These are phyloP conservation scores for Fraxinus americana DNA, from an alignment of 257 asterid species.

Conservation along the genomic window DNA sequence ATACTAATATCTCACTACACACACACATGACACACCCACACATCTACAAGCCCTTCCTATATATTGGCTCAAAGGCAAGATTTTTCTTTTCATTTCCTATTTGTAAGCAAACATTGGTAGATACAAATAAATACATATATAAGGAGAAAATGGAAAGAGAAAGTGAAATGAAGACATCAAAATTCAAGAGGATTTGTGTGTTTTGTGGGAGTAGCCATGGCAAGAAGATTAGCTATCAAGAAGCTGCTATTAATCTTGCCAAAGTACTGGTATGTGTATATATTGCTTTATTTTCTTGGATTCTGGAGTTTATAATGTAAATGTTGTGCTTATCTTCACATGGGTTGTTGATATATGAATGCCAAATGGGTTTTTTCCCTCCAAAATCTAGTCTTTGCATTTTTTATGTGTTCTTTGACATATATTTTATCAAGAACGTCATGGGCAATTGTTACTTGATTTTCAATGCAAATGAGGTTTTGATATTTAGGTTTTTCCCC, in stretches of 20 bases:
- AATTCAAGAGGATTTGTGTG: slow-evolving; percentile 84
- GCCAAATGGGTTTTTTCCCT: neutral
- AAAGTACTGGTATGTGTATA: slow-evolving; percentile 56
- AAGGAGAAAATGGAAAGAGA: slow-evolving; percentile 58
- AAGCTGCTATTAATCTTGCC: slow-evolving; percentile 86
- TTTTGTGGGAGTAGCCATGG: slow-evolving; percentile 97
- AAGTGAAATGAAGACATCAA: slow-evolving; percentile 55
- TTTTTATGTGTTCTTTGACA: neutral
- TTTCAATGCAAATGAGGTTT: neutral
- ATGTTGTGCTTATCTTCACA: neutral
- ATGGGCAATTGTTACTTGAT: neutral
- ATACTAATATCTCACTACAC: too few relatives aligned
- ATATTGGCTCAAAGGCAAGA: slow-evolving; percentile 34
- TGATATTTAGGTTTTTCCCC: slow-evolving; percentile 2
- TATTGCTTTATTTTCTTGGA: slow-evolving; percentile 1
- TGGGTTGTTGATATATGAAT: slow-evolving; percentile 13
- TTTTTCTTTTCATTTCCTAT: slow-evolving; percentile 34
- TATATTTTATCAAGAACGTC: neutral
- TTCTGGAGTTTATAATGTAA: neutral
- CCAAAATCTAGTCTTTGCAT: slow-evolving; percentile 22
- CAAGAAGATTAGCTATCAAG: slow-evolving; percentile 82
- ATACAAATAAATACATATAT: slow-evolving; percentile 13
- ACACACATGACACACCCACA: too few relatives aligned
- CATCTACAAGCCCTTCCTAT: neutral
- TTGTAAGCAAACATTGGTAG: slow-evolving; percentile 27